Percentiles rank a stretch among this genome's conserved stretches.
Evolutionary conservation across 768 basidiomycete species (phyloP).

Genomic region (Boletus pseudo-olivaceus): DNA sequence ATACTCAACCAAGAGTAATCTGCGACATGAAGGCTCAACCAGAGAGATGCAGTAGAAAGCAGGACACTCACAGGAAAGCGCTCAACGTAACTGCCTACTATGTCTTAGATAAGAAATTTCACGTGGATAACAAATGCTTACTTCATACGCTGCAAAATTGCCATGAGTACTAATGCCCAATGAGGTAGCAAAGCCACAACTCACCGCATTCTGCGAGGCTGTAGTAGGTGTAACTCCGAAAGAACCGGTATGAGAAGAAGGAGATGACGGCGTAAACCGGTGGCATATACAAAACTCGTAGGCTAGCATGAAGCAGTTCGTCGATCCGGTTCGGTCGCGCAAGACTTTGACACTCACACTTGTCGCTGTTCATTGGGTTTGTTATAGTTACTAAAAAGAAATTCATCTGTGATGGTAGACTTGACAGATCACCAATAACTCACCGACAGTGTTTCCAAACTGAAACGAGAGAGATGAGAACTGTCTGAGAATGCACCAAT

Average conservation of each 20-base stretch:
- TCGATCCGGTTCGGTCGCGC: background rate
- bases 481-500: slow-evolving; percentile 40
- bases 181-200: slow-evolving; percentile 15
- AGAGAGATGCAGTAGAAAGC: background rate
- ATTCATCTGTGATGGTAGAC: background rate
- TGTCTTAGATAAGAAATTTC: slow-evolving; percentile 13
- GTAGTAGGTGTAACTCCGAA: slow-evolving; percentile 71
- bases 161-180: slow-evolving; percentile 25
- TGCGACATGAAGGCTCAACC: slow-evolving; percentile 25
- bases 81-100: slow-evolving; percentile 73
- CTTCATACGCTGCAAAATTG: slow-evolving; percentile 58
- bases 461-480: slow-evolving; percentile 54
- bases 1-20: slow-evolving; percentile 79
- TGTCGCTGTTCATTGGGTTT: slow-evolving; percentile 74
- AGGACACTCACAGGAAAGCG: slow-evolving; percentile 70
- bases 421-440: slow-evolving; percentile 17
- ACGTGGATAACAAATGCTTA: slow-evolving; percentile 27
- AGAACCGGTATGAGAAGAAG: slow-evolving; percentile 83
- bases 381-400: slow-evolving; percentile 58
- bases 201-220: slow-evolving; percentile 47
- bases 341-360: slow-evolving; percentile 46
- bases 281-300: slow-evolving; percentile 85
- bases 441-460: slow-evolving; percentile 64
- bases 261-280: slow-evolving; percentile 77
- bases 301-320: slow-evolving; percentile 33